Base-by-base conservation (phyloP, 192 early-diverging fungal genomes). In the Chytriomyces sp. region DNA sequence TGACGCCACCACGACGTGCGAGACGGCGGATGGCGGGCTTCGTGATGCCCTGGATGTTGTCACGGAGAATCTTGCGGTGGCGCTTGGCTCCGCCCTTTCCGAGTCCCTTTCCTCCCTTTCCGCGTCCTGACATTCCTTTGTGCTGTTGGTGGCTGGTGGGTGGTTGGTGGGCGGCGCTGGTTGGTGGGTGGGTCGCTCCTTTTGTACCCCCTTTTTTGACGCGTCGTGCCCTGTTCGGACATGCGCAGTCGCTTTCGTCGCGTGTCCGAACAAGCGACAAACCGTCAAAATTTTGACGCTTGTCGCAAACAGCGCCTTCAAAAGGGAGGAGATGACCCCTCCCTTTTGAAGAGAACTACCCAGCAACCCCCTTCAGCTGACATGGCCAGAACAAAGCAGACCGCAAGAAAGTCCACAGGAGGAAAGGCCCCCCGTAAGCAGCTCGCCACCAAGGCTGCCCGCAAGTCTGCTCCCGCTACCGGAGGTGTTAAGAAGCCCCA, bases 81-180 rank as follows among this genome's bases (percentile, higher is more conserved):
- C 96, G 96, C 91, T 98, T 98, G 85, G 96, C 96, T 53, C 96
- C 96, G 55, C 96, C 96, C 90, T 98, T 98, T 90, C 96, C 96
- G 59, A 98, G 88, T 81, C 96, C 95, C 86, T 98, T 98, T 88
- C 96, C 96, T 81, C 96, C 96, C 87, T 98, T 98, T 83, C 96
- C 96, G 79, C 96, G 92, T 79, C 96, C 96, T 89, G 96, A 90
- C 96, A 98, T 94, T 80, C 34, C 78, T 52, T 61, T 61, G 44
- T 49, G 44, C 22, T 49, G n/a, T n/a, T 49, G 44, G 22, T 49
- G 14, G 14, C 14, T 14, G 44, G 44, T 49, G 44, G 14, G 17
- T 49, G 14, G 14, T 49, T 2, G 14, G 14, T 49, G 14, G 0
- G 0, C 2, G 44, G 1, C 22, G 12, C 22, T 1, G 1, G 2